Base-by-base conservation (phyloP, 371 early-diverging fungal species). In the Mortierella sp. region DNA sequence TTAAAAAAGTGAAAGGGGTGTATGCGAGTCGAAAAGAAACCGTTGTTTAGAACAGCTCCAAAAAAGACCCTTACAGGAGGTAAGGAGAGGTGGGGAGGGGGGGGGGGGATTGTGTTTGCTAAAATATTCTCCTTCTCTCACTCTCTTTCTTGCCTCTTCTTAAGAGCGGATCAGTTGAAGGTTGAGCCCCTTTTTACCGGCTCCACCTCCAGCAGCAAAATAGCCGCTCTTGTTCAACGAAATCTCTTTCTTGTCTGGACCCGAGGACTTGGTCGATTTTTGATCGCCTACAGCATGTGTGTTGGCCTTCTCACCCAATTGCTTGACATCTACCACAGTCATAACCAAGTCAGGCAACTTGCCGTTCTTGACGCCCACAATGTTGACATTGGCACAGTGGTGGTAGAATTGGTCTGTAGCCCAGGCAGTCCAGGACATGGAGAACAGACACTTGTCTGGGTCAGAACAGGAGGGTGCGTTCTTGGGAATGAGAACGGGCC, bases 361-460 rank as follows among this genome's bases (percentile, higher is more conserved):
- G 37, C 58, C 69, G 14, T 45, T 23, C 7, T 55, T 15, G 52
- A 37, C 50, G 9, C 69, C 69, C 0, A 62, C 21, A 30, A 69
- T 69, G 43, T 37, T 43, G n/a, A 59, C 59, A 19, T 59, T 59
- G 12, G 59, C 59, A 43, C 59, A 59, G 59, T 59, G 59, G 44
- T 63, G 63, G 46, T 63, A 63, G 63, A 53, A 63, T 45, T 63
- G 63, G 6, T 64, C 52, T 0, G 64, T 64, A n/a, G 30, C 5
- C 16, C 29, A 59, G 21, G 73, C 67, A 9, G 64, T 63, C 74
- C 74, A 73, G 1, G 74, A 73, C 68, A 62, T 67, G 0, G 74
- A 21, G 50, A 73, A 73, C 64, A 73, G 50, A 51, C 74, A 73
- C 61, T 67, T 67, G 74, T 63, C 44, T 50, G 74, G 68, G 53